These are phyloP conservation scores for Fistulifera pelliculosa DNA, from an alignment of 108 stramenopile species.

Conservation along the genomic window DNA sequence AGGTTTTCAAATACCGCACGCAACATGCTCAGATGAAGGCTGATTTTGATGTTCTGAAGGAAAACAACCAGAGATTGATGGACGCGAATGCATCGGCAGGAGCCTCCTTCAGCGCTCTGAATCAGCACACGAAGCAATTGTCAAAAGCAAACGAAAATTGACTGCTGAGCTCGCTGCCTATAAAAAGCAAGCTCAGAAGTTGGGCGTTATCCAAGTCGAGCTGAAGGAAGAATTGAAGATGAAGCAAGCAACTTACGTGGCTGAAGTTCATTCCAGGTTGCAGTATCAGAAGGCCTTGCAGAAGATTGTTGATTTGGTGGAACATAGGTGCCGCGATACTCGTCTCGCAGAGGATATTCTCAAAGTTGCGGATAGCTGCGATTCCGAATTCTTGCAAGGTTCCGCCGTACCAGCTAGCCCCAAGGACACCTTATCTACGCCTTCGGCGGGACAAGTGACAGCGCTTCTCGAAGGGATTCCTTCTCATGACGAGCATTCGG, in stretches of 20 bases:
- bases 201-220: slow-evolving; percentile 34
- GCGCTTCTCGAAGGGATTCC: background rate
- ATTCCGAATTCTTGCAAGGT: slow-evolving; percentile 19
- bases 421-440: background rate
- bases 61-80: slow-evolving; percentile 58
- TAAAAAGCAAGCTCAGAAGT: slow-evolving; percentile 29
- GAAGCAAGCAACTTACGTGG: slow-evolving; percentile 57
- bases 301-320: slow-evolving; percentile 36
- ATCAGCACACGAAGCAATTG: slow-evolving; percentile 61
- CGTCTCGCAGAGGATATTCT: slow-evolving; percentile 46
- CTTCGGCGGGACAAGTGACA: background rate
- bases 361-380: slow-evolving; percentile 33
- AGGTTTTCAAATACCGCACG: slow-evolving; percentile 46
- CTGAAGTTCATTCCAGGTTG: slow-evolving; percentile 56
- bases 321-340: slow-evolving; percentile 42
- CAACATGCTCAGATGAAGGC: slow-evolving; percentile 43
- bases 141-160: slow-evolving; percentile 37
- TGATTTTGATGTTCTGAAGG: slow-evolving; percentile 58
- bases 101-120: slow-evolving; percentile 56
- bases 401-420: background rate
- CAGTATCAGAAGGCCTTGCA: slow-evolving; percentile 43
- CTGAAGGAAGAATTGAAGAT: slow-evolving; percentile 64
- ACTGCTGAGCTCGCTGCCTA: slow-evolving; percentile 22
- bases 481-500: slow-evolving; percentile 8
- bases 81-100: slow-evolving; percentile 69